Conservation (phyloP, 768 basidiomycete genomes). For the Clavulina sp. region DNA sequence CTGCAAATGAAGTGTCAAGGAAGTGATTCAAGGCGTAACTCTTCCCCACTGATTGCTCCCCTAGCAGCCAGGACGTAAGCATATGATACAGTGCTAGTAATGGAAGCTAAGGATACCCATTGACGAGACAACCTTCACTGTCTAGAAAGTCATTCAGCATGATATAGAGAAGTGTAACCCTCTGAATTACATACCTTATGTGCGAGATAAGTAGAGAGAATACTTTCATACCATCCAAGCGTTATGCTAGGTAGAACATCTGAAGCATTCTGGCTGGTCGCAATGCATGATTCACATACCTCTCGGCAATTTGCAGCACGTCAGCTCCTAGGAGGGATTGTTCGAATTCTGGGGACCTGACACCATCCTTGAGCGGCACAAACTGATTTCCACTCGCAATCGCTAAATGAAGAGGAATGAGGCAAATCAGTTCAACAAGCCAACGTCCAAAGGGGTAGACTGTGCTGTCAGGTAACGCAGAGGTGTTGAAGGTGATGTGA, state of each 20-base stretch:
- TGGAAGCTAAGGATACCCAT: too few species aligned
- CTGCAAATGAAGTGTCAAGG: conserved; percentile 46
- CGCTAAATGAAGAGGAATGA: conserved; percentile 49
- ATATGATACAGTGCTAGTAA: too few species aligned
- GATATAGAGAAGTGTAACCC: neutral
- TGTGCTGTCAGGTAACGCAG: conserved; percentile 19
- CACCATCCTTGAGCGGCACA: conserved; percentile 41
- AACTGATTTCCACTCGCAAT: conserved; percentile 42
- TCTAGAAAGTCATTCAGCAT: conserved; percentile 19
- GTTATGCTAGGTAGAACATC: conserved; percentile 19
- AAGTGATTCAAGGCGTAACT: conserved; percentile 42
- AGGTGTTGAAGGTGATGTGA: conserved; percentile 14
- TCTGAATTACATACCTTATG: conserved; percentile 26
- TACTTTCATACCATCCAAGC: conserved; percentile 46
- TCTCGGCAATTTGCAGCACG: conserved; percentile 34
- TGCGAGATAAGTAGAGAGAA: conserved; percentile 44
- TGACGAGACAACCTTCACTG: conserved; percentile 44
- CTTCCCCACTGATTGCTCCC: conserved; percentile 48
- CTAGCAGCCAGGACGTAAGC: too few species aligned
- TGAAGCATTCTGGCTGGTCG: neutral
- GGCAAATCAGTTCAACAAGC: conserved; percentile 40
- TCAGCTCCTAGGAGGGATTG: conserved; percentile 38
- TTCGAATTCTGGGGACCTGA: conserved; percentile 32
- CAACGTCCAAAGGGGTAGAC: conserved; percentile 37
- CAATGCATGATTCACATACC: too few species aligned